phyloP scores from a whole-genome alignment of 345 rosid species.

The Isatis tinctoria region DNA sequence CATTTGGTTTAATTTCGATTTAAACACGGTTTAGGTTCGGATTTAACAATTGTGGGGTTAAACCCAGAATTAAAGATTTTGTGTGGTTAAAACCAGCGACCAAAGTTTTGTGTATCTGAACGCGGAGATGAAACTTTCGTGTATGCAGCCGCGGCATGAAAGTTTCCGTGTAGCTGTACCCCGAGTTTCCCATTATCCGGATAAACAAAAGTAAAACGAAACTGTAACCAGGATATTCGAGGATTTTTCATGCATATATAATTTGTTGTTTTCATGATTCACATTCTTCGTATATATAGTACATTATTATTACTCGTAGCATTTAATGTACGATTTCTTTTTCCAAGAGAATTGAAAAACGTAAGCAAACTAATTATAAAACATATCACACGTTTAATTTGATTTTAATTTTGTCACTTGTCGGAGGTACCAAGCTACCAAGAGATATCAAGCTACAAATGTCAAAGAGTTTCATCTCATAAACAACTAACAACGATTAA shows the following conservation, averaged over 20 bases:
- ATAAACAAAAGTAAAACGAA: conserved; percentile 18
- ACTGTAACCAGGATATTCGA: conserved; percentile 14
- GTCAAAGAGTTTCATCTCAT: not conserved
- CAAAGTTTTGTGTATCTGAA: too few relatives aligned
- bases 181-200: not conserved
- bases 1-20: too few relatives aligned
- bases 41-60: too few relatives aligned
- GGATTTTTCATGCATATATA: conserved; percentile 10
- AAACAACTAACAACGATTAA: not conserved
- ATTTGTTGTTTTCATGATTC: conserved; percentile 12
- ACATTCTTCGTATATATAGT: conserved; percentile 7
- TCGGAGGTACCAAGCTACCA: not conserved
- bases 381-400: not conserved
- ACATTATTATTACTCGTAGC: not conserved
- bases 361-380: not conserved
- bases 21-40: too few relatives aligned
- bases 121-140: too few relatives aligned
- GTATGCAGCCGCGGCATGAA: too few relatives aligned
- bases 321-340: not conserved
- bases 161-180: too few relatives aligned
- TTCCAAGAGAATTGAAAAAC: not conserved
- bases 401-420: not conserved
- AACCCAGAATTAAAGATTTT: too few relatives aligned
- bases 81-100: too few relatives aligned
- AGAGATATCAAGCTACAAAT: not conserved